Conservation (phyloP, 306 rosid species). For the Trifolium pratense region DNA sequence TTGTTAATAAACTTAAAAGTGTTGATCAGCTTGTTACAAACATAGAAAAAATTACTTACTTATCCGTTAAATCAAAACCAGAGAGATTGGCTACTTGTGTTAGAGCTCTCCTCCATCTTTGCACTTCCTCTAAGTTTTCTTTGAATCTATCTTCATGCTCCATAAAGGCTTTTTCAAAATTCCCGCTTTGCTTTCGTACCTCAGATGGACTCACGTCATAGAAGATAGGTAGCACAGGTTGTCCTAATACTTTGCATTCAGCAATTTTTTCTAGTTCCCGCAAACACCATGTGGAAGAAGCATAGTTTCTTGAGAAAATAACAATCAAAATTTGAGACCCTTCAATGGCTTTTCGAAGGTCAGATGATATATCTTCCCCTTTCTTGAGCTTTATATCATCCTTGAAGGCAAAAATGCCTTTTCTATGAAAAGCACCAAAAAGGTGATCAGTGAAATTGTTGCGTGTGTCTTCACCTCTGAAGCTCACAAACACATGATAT, state of each 20-base stretch:
- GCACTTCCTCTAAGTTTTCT: background rate
- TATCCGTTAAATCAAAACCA: constrained; percentile 5
- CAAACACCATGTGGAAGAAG: constrained; percentile 42
- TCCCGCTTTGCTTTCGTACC: constrained; percentile 7
- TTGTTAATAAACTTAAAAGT: too few species aligned
- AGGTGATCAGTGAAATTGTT: background rate
- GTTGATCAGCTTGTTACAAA: background rate
- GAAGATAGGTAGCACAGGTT: constrained; percentile 2
- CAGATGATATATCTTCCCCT: background rate
- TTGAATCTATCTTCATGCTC: constrained; percentile 33
- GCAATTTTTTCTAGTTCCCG: constrained; percentile 31
- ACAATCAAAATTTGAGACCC: constrained; percentile 10
- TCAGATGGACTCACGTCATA: constrained; percentile 31
- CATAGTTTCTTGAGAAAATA: constrained; percentile 17
- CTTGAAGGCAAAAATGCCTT: background rate
- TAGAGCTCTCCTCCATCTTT: constrained; percentile 21
- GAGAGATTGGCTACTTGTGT: background rate
- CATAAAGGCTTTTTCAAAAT: background rate
- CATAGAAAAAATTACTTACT: background rate
- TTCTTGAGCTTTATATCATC: background rate
- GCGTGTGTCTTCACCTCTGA: background rate
- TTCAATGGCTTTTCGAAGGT: constrained; percentile 21
- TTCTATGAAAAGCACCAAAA: background rate
- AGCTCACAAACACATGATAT: constrained; percentile 42
- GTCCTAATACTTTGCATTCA: background rate